phyloP scores from a whole-genome alignment of 306 rosid species.

The Elaeagnus macrophylla region DNA sequence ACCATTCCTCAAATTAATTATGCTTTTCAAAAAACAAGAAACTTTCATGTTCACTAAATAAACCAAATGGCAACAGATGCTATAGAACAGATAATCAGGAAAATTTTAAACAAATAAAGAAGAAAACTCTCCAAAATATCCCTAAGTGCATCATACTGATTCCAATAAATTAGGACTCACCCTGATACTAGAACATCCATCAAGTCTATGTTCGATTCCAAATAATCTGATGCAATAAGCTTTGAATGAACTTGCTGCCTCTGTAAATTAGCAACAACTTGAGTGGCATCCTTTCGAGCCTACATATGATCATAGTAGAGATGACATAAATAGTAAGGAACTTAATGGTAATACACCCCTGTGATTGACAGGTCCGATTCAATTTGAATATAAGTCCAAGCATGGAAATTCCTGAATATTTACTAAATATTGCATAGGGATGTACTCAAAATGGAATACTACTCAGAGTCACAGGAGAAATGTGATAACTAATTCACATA shows the following conservation, averaged over 20 bases:
- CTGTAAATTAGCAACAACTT: slow-evolving; percentile 56
- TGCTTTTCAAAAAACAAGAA: not conserved
- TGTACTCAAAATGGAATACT: not conserved
- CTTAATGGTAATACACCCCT: not conserved
- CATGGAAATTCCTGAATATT: not conserved
- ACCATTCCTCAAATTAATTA: too few species aligned
- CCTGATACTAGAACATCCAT: slow-evolving; percentile 43
- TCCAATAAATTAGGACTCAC: slow-evolving; percentile 19
- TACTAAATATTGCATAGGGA: not conserved
- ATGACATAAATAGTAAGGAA: not conserved
- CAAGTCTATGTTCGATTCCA: slow-evolving; percentile 49
- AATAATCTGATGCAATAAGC: slow-evolving; percentile 40
- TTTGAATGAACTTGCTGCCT: slow-evolving; percentile 42
- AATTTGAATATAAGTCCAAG: not conserved
- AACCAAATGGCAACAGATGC: not conserved
- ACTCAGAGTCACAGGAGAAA: not conserved
- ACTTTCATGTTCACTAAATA: not conserved
- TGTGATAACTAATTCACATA: not conserved
- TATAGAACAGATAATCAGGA: not conserved
- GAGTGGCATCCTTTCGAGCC: slow-evolving; percentile 53
- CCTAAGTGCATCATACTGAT: too few species aligned
- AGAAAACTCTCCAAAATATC: too few species aligned
- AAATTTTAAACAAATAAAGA: too few species aligned
- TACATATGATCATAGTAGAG: slow-evolving; percentile 6
- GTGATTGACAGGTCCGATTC: not conserved